Evolutionary conservation across 306 rosid genomes (phyloP), one percentile per base, ranked within the genome.

Genomic region (Begonia masoniana): DNA sequence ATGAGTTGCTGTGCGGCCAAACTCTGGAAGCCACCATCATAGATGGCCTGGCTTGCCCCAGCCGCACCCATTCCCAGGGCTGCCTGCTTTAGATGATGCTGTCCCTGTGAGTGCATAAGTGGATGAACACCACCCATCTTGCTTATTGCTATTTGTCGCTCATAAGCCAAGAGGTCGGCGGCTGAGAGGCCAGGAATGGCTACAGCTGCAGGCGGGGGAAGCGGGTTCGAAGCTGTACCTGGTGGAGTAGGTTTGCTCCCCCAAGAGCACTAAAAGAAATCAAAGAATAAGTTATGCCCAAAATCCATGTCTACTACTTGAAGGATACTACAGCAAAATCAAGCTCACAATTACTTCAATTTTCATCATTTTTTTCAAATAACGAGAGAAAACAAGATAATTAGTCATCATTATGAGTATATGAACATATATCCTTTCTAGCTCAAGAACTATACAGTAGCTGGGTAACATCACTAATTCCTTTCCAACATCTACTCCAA

Each of bases 221-320:
- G 94, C 12, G 97, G 97, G 71, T 91, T 91, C 12, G 96, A 91
- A 58, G 80, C 68, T 36, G 96, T 91, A 62, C 97, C 97, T 1
- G 92, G 72, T 61, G 94, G 92, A n/a, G 97, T 91, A 13, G 97
- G 88, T 81, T 91, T 91, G 88, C 94, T 91, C 10, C 97, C 97
- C 97, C 97, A 91, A 1, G 92, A 91, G 63, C 97, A 91, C 97
- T 91, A 58, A 15, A 62, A 24, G 54, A 31, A 31, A 31, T 31
- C 7, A 31, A 31, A 31, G 9, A 31, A 5, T 31, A 31, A 31
- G 39, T 7, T 31, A 31, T 4, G 39, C 39, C 8, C 39, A 31
- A 31, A 31, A 31, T 31, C 39, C 9, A 0, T 6, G 9, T 31
- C 39, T 31, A 31, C 39, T 31, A 31, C 7, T 31, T 5, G 7